These are phyloP conservation scores for Lasiodiplodia sp. DNA, from an alignment of 2,329 filamentous ascomycete genomes.

Conservation along the genomic window DNA sequence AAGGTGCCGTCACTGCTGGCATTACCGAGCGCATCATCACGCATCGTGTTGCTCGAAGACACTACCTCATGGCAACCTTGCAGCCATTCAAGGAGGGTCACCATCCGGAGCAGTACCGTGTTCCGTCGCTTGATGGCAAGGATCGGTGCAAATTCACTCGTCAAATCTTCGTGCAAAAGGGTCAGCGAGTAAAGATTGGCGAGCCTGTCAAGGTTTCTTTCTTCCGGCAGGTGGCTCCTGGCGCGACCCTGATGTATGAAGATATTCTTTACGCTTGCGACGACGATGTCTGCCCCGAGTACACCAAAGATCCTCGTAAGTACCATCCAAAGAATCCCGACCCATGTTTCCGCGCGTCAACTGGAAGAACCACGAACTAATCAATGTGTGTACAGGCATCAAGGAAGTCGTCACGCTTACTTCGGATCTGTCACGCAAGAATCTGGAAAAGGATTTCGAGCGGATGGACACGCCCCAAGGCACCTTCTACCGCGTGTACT, in stretches of 20 bases:
- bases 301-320: conserved; percentile 99
- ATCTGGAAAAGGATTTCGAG: conserved; percentile 98
- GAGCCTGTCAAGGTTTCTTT: conserved; percentile 99
- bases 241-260: conserved; percentile 98
- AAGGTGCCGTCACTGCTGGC: conserved; percentile 95
- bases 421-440: conserved; percentile 95
- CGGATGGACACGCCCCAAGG: conserved; percentile 99
- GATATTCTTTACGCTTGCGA: conserved; percentile 98
- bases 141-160: conserved; percentile 98
- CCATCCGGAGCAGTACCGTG: conserved; percentile 96
- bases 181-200: conserved; percentile 98
- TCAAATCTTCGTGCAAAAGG: conserved; percentile 98
- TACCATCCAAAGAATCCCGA: conserved; percentile 41
- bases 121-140: conserved; percentile 94
- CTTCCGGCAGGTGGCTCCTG: conserved; percentile 96
- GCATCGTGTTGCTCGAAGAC: conserved; percentile 92
- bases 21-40: conserved; percentile 97
- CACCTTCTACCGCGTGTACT: conserved; percentile 69
- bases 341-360: background rate
- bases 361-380: conserved; percentile 18
- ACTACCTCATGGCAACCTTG: conserved; percentile 98
- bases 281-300: conserved; percentile 96
- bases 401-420: conserved; percentile 99
- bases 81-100: conserved; percentile 99
- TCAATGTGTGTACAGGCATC: conserved; percentile 71